Evolutionary conservation across 75 land plant genomes (phyloP).

Genomic region (Selaginella moellendorffii): DNA sequence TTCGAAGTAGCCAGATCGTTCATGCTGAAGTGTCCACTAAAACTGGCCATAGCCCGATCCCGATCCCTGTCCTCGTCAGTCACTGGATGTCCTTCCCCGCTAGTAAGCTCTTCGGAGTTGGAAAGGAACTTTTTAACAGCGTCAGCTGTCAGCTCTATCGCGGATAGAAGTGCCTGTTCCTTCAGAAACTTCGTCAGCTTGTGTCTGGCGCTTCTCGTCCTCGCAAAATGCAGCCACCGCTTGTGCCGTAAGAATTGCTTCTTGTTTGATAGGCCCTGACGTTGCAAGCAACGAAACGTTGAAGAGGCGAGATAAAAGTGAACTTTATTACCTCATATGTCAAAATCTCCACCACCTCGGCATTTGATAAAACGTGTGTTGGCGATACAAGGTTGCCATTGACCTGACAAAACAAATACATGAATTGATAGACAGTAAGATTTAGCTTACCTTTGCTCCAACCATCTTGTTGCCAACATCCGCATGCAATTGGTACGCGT

Average conservation of each 20-base stretch:
- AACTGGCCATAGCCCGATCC: not conserved
- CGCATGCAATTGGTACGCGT: conserved; percentile 89
- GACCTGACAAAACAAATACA: conserved; percentile 38
- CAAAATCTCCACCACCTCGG: conserved; percentile 94
- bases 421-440: not conserved
- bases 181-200: conserved; percentile 49
- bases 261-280: conserved; percentile 63
- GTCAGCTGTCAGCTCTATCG: not conserved
- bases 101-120: not conserved
- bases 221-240: conserved; percentile 88
- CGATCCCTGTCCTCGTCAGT: not conserved
- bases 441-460: conserved; percentile 72
- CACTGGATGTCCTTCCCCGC: not conserved
- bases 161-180: not conserved
- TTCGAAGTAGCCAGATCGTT: not conserved
- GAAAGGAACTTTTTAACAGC: not conserved
- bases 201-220: conserved; percentile 93
- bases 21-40: not conserved
- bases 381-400: conserved; percentile 93
- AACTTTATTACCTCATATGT: conserved; percentile 63
- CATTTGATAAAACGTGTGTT: conserved; percentile 73
- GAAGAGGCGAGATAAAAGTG: not conserved
- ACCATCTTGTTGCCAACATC: conserved; percentile 97
- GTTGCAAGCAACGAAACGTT: conserved; percentile 7
- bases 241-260: conserved; percentile 66